Conservation (phyloP, 805 yeast genomes). For the Jamesozyma hellenica region DNA sequence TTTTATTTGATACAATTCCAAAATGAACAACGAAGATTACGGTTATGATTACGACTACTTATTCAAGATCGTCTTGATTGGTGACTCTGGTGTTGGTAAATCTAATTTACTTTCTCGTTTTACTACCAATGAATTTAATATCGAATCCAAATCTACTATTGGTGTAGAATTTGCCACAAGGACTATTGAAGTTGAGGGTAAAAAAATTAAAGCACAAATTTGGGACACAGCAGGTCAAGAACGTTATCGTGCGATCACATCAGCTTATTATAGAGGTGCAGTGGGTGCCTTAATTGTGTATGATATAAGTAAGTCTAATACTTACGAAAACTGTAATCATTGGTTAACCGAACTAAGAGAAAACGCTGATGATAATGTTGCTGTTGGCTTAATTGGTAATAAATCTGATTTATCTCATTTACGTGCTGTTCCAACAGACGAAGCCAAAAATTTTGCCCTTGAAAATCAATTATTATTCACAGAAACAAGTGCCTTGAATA, state of each 20-base stretch:
- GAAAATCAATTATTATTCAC: conserved; percentile 89
- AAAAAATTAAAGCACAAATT: conserved; percentile 78
- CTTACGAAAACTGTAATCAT: conserved; percentile 75
- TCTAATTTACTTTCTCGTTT: conserved; percentile 88
- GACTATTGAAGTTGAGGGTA: conserved; percentile 79
- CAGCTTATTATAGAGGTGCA: conserved; percentile 96
- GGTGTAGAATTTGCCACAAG: conserved; percentile 98
- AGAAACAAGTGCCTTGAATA: conserved; percentile 89
- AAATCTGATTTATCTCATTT: conserved; percentile 84
- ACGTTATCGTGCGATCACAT: conserved; percentile 93
- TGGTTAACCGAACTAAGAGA: conserved; percentile 88
- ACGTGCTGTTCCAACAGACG: conserved; percentile 95
- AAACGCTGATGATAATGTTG: conserved; percentile 90
- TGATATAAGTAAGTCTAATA: conserved; percentile 84
- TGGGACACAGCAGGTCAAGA: conserved; percentile 99
- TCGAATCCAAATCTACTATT: conserved; percentile 88
- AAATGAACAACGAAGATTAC: conserved; percentile 48
- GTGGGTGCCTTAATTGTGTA: conserved; percentile 94
- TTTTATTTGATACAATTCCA: too few species aligned
- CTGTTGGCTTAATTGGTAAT: conserved; percentile 87
- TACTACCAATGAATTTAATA: conserved; percentile 90
- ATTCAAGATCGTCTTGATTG: conserved; percentile 88
- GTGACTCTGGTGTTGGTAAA: conserved; percentile 96
- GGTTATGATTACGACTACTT: conserved; percentile 81
- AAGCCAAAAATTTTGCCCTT: conserved; percentile 87